phyloP scores from a whole-genome alignment of 805 yeast genomes.

The Pichia gijzeniarum region DNA sequence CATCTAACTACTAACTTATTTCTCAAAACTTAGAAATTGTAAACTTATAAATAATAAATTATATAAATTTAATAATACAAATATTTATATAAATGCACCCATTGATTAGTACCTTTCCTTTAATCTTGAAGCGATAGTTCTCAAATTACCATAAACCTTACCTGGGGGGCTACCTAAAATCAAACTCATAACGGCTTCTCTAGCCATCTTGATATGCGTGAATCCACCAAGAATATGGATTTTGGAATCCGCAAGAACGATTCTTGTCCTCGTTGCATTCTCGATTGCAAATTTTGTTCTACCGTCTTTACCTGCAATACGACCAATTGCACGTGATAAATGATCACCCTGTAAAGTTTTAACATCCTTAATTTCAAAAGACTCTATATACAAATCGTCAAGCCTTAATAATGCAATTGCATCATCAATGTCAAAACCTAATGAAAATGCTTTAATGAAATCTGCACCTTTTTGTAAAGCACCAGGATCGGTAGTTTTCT shows the following conservation, averaged over 20 bases:
- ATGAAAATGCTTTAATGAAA: constrained; percentile 88
- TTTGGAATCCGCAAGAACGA: constrained; percentile 93
- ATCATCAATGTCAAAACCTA: constrained; percentile 96
- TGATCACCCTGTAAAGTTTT: constrained; percentile 95
- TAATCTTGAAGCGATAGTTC: constrained; percentile 95
- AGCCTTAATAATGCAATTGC: constrained; percentile 89
- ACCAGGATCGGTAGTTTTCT: constrained; percentile 83
- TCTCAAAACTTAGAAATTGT: neutral
- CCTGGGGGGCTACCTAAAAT: constrained; percentile 98
- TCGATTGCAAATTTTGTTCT: constrained; percentile 98
- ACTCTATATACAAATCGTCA: constrained; percentile 94
- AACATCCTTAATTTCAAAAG: constrained; percentile 95
- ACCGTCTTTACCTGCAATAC: constrained; percentile 99
- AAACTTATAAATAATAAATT: too few relatives aligned
- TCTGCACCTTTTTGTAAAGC: constrained; percentile 98
- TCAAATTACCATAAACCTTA: constrained; percentile 92
- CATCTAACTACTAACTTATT: neutral
- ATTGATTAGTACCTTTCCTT: constrained; percentile 75
- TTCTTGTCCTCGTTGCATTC: constrained; percentile 96
- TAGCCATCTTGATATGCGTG: constrained; percentile 96
- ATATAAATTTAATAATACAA: neutral
- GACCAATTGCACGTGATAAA: constrained; percentile 96
- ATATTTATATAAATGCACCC: neutral
- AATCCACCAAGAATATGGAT: constrained; percentile 97
- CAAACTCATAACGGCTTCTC: constrained; percentile 90